A percentile compares a stretch with the other conserved stretches of the same genome.
Evolutionary conservation across 805 yeast species (phyloP).

Genomic region (Geotrichum ghanense): DNA sequence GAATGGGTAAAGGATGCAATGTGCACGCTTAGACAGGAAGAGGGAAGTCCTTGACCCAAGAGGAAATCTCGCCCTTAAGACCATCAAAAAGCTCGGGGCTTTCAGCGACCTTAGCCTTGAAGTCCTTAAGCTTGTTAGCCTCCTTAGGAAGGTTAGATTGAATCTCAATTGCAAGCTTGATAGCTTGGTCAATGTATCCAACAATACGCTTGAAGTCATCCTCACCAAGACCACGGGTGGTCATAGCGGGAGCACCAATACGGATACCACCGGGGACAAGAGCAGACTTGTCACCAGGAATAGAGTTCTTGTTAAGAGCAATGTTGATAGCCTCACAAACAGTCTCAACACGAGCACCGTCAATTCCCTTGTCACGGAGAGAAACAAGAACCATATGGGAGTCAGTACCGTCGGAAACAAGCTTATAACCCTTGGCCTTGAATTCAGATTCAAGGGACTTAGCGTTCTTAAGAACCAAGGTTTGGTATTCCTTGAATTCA

Average conservation of each 20-base stretch:
- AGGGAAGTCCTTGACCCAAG: slow-evolving; percentile 61
- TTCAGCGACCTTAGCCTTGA: slow-evolving; percentile 68
- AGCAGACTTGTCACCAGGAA: slow-evolving; percentile 96
- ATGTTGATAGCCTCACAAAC: slow-evolving; percentile 90
- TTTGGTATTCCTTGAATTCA: slow-evolving; percentile 84
- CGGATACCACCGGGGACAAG: slow-evolving; percentile 95
- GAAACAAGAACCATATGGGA: slow-evolving; percentile 91
- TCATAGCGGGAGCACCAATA: slow-evolving; percentile 98
- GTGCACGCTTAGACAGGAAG: slow-evolving; percentile 30
- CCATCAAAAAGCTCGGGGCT: slow-evolving; percentile 58
- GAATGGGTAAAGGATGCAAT: too few species aligned
- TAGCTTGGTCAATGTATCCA: slow-evolving; percentile 69
- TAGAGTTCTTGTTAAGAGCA: slow-evolving; percentile 94
- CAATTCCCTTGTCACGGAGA: slow-evolving; percentile 79
- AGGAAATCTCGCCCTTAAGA: slow-evolving; percentile 66
- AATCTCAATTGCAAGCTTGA: slow-evolving; percentile 58
- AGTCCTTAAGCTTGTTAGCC: slow-evolving; percentile 92
- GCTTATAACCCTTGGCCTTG: slow-evolving; percentile 57
- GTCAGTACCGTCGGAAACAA: slow-evolving; percentile 93
- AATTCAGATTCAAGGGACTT: slow-evolving; percentile 69
- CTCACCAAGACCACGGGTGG: slow-evolving; percentile 91
- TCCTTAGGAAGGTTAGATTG: slow-evolving; percentile 79
- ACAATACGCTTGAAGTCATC: slow-evolving; percentile 76
- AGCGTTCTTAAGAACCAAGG: slow-evolving; percentile 81
- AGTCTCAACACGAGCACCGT: slow-evolving; percentile 95